phyloP scores from a whole-genome alignment of 192 early-diverging fungal genomes.

The Gigaspora rosea region DNA sequence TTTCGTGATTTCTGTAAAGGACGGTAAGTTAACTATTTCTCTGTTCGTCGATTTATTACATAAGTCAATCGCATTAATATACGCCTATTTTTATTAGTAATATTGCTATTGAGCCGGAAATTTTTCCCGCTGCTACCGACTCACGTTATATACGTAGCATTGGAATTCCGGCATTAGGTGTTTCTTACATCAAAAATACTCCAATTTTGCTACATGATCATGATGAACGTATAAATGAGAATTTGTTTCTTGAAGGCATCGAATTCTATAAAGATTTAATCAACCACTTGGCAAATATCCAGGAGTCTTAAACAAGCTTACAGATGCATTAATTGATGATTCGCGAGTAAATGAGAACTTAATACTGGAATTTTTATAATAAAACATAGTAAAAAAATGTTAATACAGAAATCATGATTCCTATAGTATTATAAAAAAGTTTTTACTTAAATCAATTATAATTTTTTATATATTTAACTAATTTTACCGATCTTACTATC shows the following conservation, averaged over 20 bases:
- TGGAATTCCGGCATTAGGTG: constrained; percentile 79
- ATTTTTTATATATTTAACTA: too few relatives aligned
- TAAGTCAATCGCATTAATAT: background rate
- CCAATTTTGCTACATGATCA: constrained; percentile 85
- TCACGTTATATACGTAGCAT: constrained; percentile 74
- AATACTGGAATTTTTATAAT: too few relatives aligned
- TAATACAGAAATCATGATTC: too few relatives aligned
- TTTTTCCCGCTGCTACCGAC: constrained; percentile 87
- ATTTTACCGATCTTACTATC: too few relatives aligned
- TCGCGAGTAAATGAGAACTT: too few relatives aligned
- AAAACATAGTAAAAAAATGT: too few relatives aligned
- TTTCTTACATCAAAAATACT: constrained; percentile 78
- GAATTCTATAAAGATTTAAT: constrained; percentile 73
- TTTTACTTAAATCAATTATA: too few relatives aligned
- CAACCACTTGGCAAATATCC: constrained; percentile 51
- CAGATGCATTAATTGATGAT: background rate
- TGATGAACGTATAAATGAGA: constrained; percentile 81
- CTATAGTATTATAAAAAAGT: too few relatives aligned
- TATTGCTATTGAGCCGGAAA: constrained; percentile 64
- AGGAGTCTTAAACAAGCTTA: background rate
- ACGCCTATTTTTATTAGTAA: constrained; percentile 33
- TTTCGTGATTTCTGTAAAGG: constrained; percentile 59
- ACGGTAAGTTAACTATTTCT: constrained; percentile 31
- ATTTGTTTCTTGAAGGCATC: constrained; percentile 70
- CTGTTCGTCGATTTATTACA: background rate